phyloP scores from a whole-genome alignment of 2,329 filamentous ascomycete species.

The Fusarium vanettenii region DNA sequence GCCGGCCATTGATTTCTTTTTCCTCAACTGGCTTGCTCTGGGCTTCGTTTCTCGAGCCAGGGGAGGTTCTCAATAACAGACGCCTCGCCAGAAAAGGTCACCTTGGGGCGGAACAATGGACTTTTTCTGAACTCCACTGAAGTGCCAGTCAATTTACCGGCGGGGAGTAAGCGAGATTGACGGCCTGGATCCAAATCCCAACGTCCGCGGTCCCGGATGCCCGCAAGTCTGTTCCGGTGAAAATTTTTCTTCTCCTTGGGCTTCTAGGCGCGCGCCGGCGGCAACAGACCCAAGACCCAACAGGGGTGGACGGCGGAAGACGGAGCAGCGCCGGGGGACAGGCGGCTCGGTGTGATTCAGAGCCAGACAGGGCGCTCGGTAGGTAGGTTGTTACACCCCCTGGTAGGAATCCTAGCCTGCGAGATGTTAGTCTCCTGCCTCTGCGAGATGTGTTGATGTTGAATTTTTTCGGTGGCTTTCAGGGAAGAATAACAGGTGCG shows the following conservation, averaged over 20 bases:
- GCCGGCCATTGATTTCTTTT: conserved; percentile 12
- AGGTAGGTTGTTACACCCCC: conserved; percentile 40
- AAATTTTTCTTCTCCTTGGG: conserved; percentile 45
- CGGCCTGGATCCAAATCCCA: conserved; percentile 42
- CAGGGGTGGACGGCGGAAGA: conserved; percentile 26
- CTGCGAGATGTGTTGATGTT: conserved; percentile 6
- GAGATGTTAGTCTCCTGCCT: conserved; percentile 18
- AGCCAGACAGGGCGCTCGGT: conserved; percentile 36
- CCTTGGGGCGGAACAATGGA: conserved; percentile 23
- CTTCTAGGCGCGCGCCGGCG: conserved; percentile 46
- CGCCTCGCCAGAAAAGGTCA: conserved; percentile 31
- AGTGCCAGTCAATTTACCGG: conserved; percentile 49
- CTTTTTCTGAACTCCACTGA: conserved; percentile 33
- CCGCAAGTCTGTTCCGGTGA: conserved; percentile 44
- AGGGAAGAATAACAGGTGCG: conserved; percentile 17
- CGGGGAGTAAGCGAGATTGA: conserved; percentile 52
- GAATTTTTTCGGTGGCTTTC: neutral
- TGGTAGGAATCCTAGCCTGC: conserved; percentile 12
- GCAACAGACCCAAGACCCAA: conserved; percentile 40
- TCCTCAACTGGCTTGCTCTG: conserved; percentile 12
- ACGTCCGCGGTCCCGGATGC: conserved; percentile 43
- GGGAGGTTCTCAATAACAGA: conserved; percentile 25
- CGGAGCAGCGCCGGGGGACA: conserved; percentile 13
- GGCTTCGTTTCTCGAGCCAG: conserved; percentile 5
- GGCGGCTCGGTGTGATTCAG: conserved; percentile 46